A percentile compares a stretch with the other conserved stretches of the same genome.
Evolutionary conservation across 2,329 filamentous ascomycete species (phyloP).

Genomic region (Colletotrichum sidae): DNA sequence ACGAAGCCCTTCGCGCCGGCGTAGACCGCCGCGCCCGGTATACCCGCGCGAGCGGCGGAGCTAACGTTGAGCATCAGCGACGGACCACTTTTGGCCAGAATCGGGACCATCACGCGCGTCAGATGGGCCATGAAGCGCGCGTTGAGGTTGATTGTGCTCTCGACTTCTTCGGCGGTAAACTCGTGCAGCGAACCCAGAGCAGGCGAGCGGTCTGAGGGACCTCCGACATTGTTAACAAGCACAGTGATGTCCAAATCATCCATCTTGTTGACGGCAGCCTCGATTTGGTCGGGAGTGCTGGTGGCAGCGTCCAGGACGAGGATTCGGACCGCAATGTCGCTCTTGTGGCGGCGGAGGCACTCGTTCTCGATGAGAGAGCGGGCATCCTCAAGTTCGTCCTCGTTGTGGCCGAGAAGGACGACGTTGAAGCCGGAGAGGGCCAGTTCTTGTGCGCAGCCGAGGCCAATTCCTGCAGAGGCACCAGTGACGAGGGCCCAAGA

Average conservation of each 20-base stretch:
- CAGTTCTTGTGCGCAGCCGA: constrained; percentile 48
- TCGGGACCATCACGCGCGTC: constrained; percentile 40
- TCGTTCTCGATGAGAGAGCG: constrained; percentile 27
- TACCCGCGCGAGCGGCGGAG: constrained; percentile 41
- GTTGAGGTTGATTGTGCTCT: constrained; percentile 47
- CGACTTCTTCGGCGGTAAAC: constrained; percentile 44
- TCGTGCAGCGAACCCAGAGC: constrained; percentile 20
- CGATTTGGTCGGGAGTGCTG: constrained; percentile 36
- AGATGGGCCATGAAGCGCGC: constrained; percentile 49
- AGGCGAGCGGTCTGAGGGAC: constrained; percentile 38
- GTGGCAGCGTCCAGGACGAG: constrained; percentile 45
- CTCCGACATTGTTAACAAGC: constrained; percentile 50
- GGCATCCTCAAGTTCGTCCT: constrained; percentile 44
- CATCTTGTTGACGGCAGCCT: constrained; percentile 32
- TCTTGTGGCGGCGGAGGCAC: constrained; percentile 11
- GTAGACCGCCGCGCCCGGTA: constrained; percentile 47
- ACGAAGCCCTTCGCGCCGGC: constrained; percentile 47
- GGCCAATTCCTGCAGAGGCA: constrained; percentile 48
- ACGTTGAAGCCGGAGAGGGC: constrained; percentile 49
- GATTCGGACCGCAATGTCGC: constrained; percentile 43
- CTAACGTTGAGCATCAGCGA: constrained; percentile 46
- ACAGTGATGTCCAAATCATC: constrained; percentile 43
- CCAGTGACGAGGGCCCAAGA: constrained; percentile 49
- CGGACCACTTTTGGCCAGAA: constrained; percentile 40
- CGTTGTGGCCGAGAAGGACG: constrained; percentile 46